Conservation (phyloP, 306 rosid species). For the Leucaena leucocephala region DNA sequence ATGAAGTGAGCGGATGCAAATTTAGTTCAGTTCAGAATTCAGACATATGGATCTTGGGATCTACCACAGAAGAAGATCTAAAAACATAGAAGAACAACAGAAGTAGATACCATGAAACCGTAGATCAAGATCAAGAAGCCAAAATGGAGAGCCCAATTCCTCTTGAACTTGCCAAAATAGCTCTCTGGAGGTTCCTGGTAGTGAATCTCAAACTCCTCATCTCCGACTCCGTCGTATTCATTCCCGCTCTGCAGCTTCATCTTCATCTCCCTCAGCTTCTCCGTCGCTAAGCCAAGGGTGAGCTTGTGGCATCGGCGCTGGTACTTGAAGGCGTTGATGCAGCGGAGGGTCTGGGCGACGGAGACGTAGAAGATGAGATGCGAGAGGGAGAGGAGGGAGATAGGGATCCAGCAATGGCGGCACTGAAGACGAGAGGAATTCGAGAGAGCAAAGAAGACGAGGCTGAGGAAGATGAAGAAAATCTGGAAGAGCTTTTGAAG, state of each 20-base stretch:
- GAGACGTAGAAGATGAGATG: slow-evolving; percentile 89
- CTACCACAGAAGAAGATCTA: slow-evolving; percentile 13
- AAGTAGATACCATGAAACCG: slow-evolving; percentile 57
- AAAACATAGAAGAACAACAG: slow-evolving; percentile 66
- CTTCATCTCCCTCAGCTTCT: slow-evolving; percentile 61
- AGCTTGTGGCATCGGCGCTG: slow-evolving; percentile 81
- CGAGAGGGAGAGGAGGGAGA: slow-evolving; percentile 75
- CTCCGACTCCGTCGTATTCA: slow-evolving; percentile 42
- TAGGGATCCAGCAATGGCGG: slow-evolving; percentile 94
- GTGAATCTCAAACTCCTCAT: slow-evolving; percentile 62
- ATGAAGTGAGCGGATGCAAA: neutral
- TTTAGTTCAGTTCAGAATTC: too few relatives aligned
- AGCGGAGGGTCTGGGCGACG: slow-evolving; percentile 84
- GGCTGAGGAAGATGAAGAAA: slow-evolving; percentile 76
- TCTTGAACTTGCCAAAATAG: slow-evolving; percentile 69
- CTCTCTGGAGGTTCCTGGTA: slow-evolving; percentile 72
- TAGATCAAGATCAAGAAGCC: slow-evolving; percentile 66
- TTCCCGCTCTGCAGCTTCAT: slow-evolving; percentile 35
- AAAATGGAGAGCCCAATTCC: slow-evolving; percentile 73
- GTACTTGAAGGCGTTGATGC: slow-evolving; percentile 94
- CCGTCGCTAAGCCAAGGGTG: slow-evolving; percentile 63
- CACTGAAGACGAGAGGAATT: slow-evolving; percentile 71
- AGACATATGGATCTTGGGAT: neutral
- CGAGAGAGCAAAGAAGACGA: slow-evolving; percentile 55
- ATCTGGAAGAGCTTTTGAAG: slow-evolving; percentile 76